Evolutionary conservation across 371 early-diverging fungal species (phyloP).

Genomic region (Apophysomyces trapeziformis): DNA sequence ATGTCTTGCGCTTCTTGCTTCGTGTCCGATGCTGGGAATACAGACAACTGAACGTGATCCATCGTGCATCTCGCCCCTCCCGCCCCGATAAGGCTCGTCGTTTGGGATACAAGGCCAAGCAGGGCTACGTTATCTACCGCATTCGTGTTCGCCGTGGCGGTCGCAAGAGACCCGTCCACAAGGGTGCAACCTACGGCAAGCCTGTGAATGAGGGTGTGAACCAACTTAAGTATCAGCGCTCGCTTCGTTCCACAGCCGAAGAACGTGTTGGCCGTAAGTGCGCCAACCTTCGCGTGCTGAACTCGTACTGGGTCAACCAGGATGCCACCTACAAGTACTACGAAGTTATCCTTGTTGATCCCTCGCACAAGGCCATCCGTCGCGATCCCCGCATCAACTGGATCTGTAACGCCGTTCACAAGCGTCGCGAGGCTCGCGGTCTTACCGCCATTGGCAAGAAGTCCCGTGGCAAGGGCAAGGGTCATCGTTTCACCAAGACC

Average conservation of each 20-base stretch:
- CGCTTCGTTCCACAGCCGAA: slow-evolving; percentile 94
- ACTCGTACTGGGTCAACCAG: slow-evolving; percentile 99
- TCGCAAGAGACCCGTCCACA: slow-evolving; percentile 94
- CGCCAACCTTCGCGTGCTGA: slow-evolving; percentile 95
- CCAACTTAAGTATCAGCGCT: slow-evolving; percentile 97
- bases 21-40: slow-evolving; percentile 99
- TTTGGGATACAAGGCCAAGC: slow-evolving; percentile 99
- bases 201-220: slow-evolving; percentile 97
- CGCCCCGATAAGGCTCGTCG: slow-evolving; percentile 99
- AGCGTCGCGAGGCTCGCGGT: slow-evolving; percentile 98
- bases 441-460: slow-evolving; percentile 98
- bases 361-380: slow-evolving; percentile 96
- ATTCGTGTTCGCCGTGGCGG: slow-evolving; percentile 99
- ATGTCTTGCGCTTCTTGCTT: slow-evolving; percentile 98
- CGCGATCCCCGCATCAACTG: slow-evolving; percentile 99
- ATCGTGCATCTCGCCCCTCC: slow-evolving; percentile 97
- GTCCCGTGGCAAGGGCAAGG: slow-evolving; percentile 98
- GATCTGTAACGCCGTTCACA: slow-evolving; percentile 98
- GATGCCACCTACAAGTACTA: slow-evolving; percentile 99
- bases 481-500: slow-evolving; percentile 92
- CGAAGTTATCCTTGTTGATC: slow-evolving; percentile 99
- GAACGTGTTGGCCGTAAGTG: slow-evolving; percentile 96
- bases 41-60: slow-evolving; percentile 96
- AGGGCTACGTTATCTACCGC: slow-evolving; percentile 98
- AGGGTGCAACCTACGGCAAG: slow-evolving; percentile 99